phyloP scores from a whole-genome alignment of 306 rosid species.

The Dryas octopetala region DNA sequence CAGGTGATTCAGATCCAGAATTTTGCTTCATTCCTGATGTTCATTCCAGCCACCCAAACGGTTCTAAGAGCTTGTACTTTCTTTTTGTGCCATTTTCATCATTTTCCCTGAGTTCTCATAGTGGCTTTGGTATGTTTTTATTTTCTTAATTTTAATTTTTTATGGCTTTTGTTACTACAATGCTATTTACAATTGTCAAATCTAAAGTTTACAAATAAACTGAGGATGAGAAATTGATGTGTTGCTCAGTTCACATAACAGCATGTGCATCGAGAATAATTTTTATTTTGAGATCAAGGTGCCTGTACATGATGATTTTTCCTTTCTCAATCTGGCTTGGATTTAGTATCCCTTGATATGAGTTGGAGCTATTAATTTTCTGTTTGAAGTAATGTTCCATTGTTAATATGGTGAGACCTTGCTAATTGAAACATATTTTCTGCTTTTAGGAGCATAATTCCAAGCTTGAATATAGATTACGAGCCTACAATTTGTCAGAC shows the following conservation, averaged over 20 bases:
- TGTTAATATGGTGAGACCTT: neutral
- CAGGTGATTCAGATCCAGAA: too few species aligned
- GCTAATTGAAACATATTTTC: constrained; percentile 8
- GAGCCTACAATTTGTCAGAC: constrained; percentile 36
- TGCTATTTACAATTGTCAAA: neutral
- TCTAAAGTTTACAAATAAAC: neutral
- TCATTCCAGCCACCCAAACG: too few species aligned
- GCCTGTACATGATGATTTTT: neutral
- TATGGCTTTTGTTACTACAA: neutral
- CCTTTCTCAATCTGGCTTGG: neutral
- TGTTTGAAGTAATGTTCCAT: neutral
- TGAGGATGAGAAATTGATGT: neutral
- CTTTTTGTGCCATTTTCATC: too few species aligned
- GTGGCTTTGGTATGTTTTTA: too few species aligned
- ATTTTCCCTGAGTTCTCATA: too few species aligned
- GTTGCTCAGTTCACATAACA: neutral
- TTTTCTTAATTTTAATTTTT: neutral
- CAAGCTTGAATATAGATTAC: constrained; percentile 44
- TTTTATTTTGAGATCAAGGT: neutral
- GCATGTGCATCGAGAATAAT: neutral
- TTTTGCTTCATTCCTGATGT: too few species aligned
- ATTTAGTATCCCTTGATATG: neutral
- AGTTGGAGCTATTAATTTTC: neutral
- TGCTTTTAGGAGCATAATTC: constrained; percentile 55
- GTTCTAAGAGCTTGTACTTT: too few species aligned